These are phyloP conservation scores for Aspergillus jensenii DNA, from an alignment of 2,329 filamentous ascomycete species.

Conservation along the genomic window DNA sequence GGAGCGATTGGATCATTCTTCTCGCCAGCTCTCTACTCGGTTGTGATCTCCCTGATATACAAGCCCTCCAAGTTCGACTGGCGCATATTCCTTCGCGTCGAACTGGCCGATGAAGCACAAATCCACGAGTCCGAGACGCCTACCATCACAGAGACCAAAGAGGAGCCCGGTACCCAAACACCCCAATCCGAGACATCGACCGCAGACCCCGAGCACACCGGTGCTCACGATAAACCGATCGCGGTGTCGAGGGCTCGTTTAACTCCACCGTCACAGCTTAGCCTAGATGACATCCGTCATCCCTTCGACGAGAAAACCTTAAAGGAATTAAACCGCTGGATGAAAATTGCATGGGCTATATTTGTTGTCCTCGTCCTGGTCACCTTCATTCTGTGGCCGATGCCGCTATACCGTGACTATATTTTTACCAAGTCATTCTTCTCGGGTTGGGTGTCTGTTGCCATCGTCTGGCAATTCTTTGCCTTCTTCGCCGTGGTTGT, in stretches of 20 bases:
- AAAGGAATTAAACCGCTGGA: constrained; percentile 37
- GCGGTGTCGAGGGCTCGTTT: neutral
- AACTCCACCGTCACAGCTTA: constrained; percentile 9
- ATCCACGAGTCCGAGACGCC: constrained; percentile 16
- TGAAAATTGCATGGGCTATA: constrained; percentile 41
- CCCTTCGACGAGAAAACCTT: constrained; percentile 43
- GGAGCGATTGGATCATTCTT: constrained; percentile 49
- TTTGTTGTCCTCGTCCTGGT: constrained; percentile 46
- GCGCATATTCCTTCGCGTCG: constrained; percentile 49
- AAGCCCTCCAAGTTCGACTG: constrained; percentile 44
- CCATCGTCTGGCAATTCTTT: constrained; percentile 51
- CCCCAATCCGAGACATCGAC: constrained; percentile 2
- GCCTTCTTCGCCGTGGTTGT: constrained; percentile 49
- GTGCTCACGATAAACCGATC: constrained; percentile 1
- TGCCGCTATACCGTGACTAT: constrained; percentile 51
- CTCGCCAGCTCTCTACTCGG: constrained; percentile 47
- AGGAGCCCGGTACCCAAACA: neutral
- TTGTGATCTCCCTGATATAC: constrained; percentile 43
- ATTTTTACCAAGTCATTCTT: constrained; percentile 51
- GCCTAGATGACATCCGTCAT: constrained; percentile 45
- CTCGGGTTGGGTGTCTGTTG: constrained; percentile 45
- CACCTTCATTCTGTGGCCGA: constrained; percentile 50
- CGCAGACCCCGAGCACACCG: neutral
- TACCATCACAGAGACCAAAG: neutral
- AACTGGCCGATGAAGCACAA: constrained; percentile 44